phyloP scores from a whole-genome alignment of 176 grass and related monocot species.

The Poa pratensis region DNA sequence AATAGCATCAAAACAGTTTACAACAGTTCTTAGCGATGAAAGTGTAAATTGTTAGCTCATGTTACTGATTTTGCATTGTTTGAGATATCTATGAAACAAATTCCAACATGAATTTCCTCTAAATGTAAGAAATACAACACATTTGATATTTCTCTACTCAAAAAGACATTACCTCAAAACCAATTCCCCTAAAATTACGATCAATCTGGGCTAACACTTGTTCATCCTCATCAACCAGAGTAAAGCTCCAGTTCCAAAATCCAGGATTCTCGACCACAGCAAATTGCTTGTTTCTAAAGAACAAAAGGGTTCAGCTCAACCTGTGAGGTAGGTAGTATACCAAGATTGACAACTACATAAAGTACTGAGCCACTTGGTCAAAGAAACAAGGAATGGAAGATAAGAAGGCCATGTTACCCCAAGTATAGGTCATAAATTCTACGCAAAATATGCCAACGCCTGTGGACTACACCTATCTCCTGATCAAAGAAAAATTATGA shows the following conservation, averaged over 20 bases:
- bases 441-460: constrained; percentile 97
- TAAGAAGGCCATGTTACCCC: constrained; percentile 62
- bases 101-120: background rate
- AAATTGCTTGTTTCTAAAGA: constrained; percentile 88
- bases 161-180: constrained; percentile 74
- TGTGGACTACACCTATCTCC: constrained; percentile 95
- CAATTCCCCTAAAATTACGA: constrained; percentile 94
- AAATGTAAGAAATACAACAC: constrained; percentile 2
- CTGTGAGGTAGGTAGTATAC: constrained; percentile 30
- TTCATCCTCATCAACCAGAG: constrained; percentile 76
- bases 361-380: constrained; percentile 21
- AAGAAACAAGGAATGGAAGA: constrained; percentile 9
- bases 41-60: background rate
- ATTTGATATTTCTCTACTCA: constrained; percentile 22
- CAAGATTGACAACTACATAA: constrained; percentile 34
- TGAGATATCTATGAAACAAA: constrained; percentile 24
- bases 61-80: background rate
- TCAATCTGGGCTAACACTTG: constrained; percentile 86
- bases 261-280: constrained; percentile 98
- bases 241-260: constrained; percentile 98
- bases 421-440: constrained; percentile 99
- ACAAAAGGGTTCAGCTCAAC: constrained; percentile 34
- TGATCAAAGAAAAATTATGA: constrained; percentile 46
- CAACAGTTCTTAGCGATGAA: background rate
- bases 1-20: constrained; percentile 3